Base-by-base conservation (phyloP, 148 eudicot species). In the Drosera capensis region DNA sequence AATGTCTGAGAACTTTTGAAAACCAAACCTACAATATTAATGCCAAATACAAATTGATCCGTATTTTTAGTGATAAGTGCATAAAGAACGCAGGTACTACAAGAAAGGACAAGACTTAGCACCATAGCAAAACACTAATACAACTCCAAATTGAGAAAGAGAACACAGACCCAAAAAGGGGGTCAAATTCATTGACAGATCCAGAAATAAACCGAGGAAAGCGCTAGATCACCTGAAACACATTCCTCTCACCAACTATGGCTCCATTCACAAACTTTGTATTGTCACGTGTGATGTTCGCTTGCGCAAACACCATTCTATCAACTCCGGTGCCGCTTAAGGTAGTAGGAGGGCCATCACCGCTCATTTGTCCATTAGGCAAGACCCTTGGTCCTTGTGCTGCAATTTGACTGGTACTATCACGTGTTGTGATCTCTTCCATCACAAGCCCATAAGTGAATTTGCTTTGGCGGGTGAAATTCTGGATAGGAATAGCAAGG, bases 281-380 rank as follows among this genome's bases (percentile, higher is more conserved):
- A 62, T 90, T 90, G 57, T 90, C 97, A 43, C 93, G 79, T 2
- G 97, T 90, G 37, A 90, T 81, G 64, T 90, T 90, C 51, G 97
- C 97, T 59, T 90, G 95, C 40, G 71, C 68, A 60, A 90, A 90
- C 24, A 72, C 88, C 95, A 90, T 71, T 45, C 84, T 78, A 55
- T 90, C 99, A 18, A 76, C 59, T 45, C 99, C 99, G 28, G 95
- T 90, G 36, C 86, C 99, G 57, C 99, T 90, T 38, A 90, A 79
- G 20, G 99, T 90, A 24, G 99, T 90, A 39, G 94, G 95, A 68
- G 99, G 99, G 51, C 99, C 99, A 74, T 90, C 95, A 43, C 85
- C 83, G 62, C 88, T 78, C 58, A 90, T 69, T 55, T 82, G 88
- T 62, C 99, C 99, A 70, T 57, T 85, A 37, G 95, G 86, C 65